Evolutionary conservation across 192 early-diverging fungal genomes (phyloP), one percentile per base, ranked within the genome.

Genomic region (Podila horticola): DNA sequence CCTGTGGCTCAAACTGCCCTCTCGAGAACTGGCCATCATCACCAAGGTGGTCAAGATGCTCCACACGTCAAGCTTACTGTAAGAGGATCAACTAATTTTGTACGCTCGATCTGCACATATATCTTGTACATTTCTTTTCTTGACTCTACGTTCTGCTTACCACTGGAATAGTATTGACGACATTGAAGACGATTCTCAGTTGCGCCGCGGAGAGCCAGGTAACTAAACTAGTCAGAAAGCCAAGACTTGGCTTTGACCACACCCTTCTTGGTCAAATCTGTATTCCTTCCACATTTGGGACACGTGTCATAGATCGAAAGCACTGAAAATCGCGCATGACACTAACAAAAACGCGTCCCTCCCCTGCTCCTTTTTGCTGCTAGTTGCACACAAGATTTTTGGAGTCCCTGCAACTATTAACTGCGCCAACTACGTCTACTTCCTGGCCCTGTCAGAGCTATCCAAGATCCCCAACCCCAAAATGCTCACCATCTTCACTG

Each of bases 381-480:
- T 26, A 85, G 97, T 95, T 49, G 97, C 98, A 0, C 97, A 99
- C 84, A 95, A 96, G 64, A 95, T 99, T 36, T 99, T 93, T 87
- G 98, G 98, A 12, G 85, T 93, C 20, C 90, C 98, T 10, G 88
- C 91, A 62, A 95, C 96, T 12, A 99, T 99, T 66, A 99, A 99
- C 71, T 97, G 95, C 52, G 97, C 95, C 34, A 98, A 99, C 82
- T 98, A 96, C 68, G 94, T 99, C 49, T 99, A 98, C 74, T 99
- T 99, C 79, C 82, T 97, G 36, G 97, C 96, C 0, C 82, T 98
- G 57, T 79, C 93, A 48, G 94, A 98, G 71, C 72, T 94, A 31
- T 68, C 88, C 24, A 86, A 84, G 61, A 84, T 98, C 62, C 71
- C 90, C 4, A 89, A 93, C 30, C 88, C 92, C 7, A 74, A 82